Evolutionary conservation across 1,139 yeast genomes (phyloP).

Genomic region (Geotrichum klebahnii): DNA sequence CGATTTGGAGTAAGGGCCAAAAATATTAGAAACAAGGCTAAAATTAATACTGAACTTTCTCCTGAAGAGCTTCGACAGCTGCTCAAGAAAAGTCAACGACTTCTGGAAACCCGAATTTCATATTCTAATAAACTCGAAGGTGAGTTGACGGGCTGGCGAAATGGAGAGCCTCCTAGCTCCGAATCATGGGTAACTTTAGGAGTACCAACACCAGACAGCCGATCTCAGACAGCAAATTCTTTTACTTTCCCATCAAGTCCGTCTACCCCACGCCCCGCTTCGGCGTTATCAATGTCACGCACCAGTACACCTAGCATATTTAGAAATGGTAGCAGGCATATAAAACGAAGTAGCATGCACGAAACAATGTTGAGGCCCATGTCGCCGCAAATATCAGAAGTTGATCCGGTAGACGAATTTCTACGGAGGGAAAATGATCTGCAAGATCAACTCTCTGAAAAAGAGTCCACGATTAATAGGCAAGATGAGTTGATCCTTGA

Average conservation of each 20-base stretch:
- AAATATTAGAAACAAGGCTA: constrained; percentile 62
- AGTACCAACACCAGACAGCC: too few species aligned
- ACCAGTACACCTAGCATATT: constrained; percentile 18
- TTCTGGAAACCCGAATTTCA: constrained; percentile 45
- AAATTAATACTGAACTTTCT: constrained; percentile 65
- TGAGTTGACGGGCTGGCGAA: constrained; percentile 50
- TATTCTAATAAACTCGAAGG: constrained; percentile 50
- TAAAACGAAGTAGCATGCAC: constrained; percentile 5
- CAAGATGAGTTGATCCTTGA: constrained; percentile 26
- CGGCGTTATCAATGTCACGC: constrained; percentile 18
- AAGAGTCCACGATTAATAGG: constrained; percentile 32
- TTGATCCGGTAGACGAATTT: constrained; percentile 30
- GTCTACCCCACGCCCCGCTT: constrained; percentile 10
- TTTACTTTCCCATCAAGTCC: background rate
- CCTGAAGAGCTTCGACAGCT: constrained; percentile 51
- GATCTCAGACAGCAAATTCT: too few species aligned
- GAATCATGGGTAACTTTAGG: constrained; percentile 36
- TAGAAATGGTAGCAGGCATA: background rate
- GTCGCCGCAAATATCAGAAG: constrained; percentile 10
- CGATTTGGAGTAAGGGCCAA: constrained; percentile 81
- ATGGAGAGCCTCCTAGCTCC: constrained; percentile 43
- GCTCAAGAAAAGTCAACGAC: constrained; percentile 48
- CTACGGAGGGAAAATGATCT: constrained; percentile 37
- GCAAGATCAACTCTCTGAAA: constrained; percentile 38
- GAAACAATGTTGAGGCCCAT: constrained; percentile 5